Evolutionary conservation across 176 grass and related monocot species (phyloP).

Genomic region (Oryza rufipogon): DNA sequence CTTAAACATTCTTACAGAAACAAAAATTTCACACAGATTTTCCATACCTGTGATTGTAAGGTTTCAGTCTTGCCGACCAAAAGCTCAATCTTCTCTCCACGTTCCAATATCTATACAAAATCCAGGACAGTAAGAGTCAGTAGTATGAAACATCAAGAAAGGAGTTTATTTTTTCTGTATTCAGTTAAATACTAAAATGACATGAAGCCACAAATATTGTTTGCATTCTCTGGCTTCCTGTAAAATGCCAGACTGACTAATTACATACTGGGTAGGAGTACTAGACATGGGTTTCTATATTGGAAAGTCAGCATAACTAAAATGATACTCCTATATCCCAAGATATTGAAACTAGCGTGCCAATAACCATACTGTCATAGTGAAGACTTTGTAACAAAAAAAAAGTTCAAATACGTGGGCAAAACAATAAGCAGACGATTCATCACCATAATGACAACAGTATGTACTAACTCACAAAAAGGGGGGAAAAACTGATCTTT

Average conservation of each 20-base stretch:
- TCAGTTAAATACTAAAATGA: constrained; percentile 4
- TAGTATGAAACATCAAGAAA: not conserved
- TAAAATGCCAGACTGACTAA: not conserved
- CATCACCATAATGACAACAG: not conserved
- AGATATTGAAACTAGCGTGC: not conserved
- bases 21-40: not conserved
- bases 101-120: constrained; percentile 79
- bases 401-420: not conserved
- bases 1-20: not conserved
- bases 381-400: not conserved
- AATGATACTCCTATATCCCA: not conserved
- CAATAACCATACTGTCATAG: not conserved
- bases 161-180: not conserved
- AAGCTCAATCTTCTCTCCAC: constrained; percentile 97
- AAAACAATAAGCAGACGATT: not conserved
- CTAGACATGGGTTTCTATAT: not conserved
- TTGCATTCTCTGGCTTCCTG: not conserved
- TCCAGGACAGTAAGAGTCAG: not conserved
- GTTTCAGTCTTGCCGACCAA: constrained; percentile 93
- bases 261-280: not conserved
- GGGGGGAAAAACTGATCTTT: not conserved
- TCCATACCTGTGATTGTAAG: constrained; percentile 89
- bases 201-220: not conserved
- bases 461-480: not conserved
- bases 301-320: not conserved